Percentiles rank a stretch among this genome's conserved stretches.
These are phyloP conservation scores for Trichophyton rubrum DNA, from an alignment of 2,329 filamentous ascomycete genomes.

Conservation along the genomic window DNA sequence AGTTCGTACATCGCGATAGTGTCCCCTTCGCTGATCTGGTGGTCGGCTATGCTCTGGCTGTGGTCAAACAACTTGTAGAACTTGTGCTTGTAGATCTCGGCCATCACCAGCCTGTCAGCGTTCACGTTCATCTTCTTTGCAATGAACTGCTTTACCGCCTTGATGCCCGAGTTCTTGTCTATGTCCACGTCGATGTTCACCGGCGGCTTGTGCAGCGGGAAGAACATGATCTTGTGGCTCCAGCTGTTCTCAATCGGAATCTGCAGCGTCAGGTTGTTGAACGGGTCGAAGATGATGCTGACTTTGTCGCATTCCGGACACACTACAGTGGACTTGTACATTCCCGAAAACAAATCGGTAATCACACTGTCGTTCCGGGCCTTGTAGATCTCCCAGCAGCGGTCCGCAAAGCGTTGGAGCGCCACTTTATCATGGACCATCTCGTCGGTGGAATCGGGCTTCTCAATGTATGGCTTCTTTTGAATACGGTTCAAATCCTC, in stretches of 20 bases:
- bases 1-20: constrained; percentile 65
- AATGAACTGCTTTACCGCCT: constrained; percentile 38
- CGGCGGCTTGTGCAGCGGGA: constrained; percentile 60
- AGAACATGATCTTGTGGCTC: constrained; percentile 61
- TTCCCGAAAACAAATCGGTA: constrained; percentile 87
- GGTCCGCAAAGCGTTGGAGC: constrained; percentile 71
- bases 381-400: constrained; percentile 85
- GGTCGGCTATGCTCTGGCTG: constrained; percentile 53
- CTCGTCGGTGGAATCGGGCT: constrained; percentile 93
- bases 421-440: constrained; percentile 74
- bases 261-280: constrained; percentile 85
- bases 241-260: constrained; percentile 78
- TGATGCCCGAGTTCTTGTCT: constrained; percentile 53
- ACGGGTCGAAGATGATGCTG: constrained; percentile 97
- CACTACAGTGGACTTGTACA: constrained; percentile 95
- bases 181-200: constrained; percentile 65
- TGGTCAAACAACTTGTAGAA: constrained; percentile 84
- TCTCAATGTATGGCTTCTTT: constrained; percentile 95
- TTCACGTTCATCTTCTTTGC: constrained; percentile 39
- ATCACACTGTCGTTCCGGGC: constrained; percentile 89
- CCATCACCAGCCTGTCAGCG: constrained; percentile 57
- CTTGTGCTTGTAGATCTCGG: constrained; percentile 68
- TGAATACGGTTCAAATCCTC: constrained; percentile 89
- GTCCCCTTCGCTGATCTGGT: constrained; percentile 49
- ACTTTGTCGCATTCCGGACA: constrained; percentile 87